Evolutionary conservation across 139 green algal genomes (phyloP).

Genomic region (Chlorella vulgaris): DNA sequence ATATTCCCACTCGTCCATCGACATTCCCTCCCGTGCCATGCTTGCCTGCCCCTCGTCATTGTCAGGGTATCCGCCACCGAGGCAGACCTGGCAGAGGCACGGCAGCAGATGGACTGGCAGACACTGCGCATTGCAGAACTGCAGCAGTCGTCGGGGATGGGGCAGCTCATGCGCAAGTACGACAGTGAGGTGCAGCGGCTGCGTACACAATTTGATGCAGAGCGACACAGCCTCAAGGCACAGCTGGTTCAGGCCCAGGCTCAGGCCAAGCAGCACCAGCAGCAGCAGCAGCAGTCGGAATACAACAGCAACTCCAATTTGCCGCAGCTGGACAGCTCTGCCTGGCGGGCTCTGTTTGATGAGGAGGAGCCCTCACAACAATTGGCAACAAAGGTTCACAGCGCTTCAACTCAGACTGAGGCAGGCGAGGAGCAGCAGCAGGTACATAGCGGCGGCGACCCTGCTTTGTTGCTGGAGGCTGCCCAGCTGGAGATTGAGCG

Average conservation of each 20-base stretch:
- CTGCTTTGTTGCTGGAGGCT: neutral
- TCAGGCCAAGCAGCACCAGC: neutral
- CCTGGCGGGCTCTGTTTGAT: constrained; percentile 16
- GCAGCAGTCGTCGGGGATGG: neutral
- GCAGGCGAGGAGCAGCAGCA: neutral
- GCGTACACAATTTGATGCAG: constrained; percentile 7
- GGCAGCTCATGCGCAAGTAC: constrained; percentile 23
- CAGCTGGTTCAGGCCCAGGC: constrained; percentile 1
- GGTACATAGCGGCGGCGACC: neutral
- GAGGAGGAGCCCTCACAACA: neutral
- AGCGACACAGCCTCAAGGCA: neutral
- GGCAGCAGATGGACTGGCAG: constrained; percentile 31
- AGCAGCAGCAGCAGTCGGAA: neutral
- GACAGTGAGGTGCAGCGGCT: constrained; percentile 14
- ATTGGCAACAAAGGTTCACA: neutral
- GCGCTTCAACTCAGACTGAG: constrained; percentile 11
- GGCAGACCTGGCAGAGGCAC: neutral
- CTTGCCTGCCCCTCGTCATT: too few species aligned
- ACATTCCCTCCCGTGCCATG: too few species aligned
- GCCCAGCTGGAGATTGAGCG: constrained; percentile 26
- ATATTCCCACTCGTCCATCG: too few species aligned
- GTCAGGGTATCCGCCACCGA: constrained; percentile 36
- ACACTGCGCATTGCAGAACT: constrained; percentile 9
- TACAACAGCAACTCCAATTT: neutral
- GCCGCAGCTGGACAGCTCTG: neutral